phyloP scores from a whole-genome alignment of 768 basidiomycete species.

The Tubosaeta sp. region DNA sequence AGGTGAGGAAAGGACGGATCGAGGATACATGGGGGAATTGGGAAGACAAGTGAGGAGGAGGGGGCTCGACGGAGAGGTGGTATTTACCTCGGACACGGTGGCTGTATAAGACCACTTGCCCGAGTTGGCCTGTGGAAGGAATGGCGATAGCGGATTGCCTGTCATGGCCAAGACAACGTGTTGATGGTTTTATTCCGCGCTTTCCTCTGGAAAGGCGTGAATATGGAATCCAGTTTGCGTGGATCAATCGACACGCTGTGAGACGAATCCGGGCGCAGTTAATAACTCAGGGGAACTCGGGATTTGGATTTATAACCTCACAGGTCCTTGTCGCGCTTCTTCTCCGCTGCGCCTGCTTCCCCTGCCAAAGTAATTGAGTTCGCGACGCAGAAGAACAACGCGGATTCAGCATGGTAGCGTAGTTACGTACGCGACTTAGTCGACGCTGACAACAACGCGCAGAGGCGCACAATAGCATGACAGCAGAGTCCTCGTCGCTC shows the following conservation, averaged over 20 bases:
- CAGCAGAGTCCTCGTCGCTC: conserved; percentile 3
- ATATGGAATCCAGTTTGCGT: conserved; percentile 27
- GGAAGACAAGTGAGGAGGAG: conserved; percentile 11
- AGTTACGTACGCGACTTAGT: conserved; percentile 26
- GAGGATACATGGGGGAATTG: conserved; percentile 22
- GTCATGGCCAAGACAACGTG: conserved; percentile 32
- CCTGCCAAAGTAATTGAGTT: neutral
- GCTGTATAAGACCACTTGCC: conserved; percentile 30
- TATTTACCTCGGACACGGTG: conserved; percentile 33
- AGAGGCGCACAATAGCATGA: conserved; percentile 10
- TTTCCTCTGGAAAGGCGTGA: conserved; percentile 23
- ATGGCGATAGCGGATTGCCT: conserved; percentile 29
- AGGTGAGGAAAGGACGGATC: conserved; percentile 30
- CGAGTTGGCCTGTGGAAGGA: conserved; percentile 26
- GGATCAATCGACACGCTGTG: conserved; percentile 24
- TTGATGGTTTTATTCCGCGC: conserved; percentile 23
- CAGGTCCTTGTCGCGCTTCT: neutral
- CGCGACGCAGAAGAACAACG: neutral
- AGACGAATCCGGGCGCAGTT: conserved; percentile 18
- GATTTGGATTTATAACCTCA: neutral
- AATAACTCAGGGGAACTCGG: conserved; percentile 14
- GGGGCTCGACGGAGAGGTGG: conserved; percentile 10
- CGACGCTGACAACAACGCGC: neutral
- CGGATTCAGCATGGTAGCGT: conserved; percentile 21
- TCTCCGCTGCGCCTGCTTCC: neutral